Percentiles rank a stretch among this genome's conserved stretches.
Conservation (phyloP, 352 stramenopile genomes). For the Hyaloperonospora brassicae region DNA sequence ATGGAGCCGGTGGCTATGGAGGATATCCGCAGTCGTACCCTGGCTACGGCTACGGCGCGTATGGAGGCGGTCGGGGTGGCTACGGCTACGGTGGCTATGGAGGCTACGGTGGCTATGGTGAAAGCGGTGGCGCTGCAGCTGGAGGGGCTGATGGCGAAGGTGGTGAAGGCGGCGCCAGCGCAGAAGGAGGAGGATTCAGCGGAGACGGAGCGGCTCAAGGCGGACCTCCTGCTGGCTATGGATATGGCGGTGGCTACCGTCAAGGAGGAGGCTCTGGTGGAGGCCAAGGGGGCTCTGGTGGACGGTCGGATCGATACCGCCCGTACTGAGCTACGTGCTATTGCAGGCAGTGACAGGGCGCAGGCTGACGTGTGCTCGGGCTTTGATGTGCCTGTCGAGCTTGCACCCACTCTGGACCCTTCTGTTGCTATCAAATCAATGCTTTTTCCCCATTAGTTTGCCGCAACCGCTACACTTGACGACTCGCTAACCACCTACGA, state of each 20-base stretch:
- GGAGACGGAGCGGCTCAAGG: constrained; percentile 22
- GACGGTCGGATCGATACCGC: constrained; percentile 75
- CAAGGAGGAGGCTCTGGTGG: constrained; percentile 43
- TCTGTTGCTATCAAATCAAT: constrained; percentile 29
- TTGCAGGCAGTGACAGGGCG: constrained; percentile 11
- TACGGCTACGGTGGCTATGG: constrained; percentile 40
- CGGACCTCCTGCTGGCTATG: constrained; percentile 22
- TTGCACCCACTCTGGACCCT: constrained; percentile 10
- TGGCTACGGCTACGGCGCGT: constrained; percentile 38
- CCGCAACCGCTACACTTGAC: background rate
- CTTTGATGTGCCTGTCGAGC: constrained; percentile 8
- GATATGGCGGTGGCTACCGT: constrained; percentile 42
- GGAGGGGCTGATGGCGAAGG: constrained; percentile 18
- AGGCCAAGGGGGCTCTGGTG: constrained; percentile 46
- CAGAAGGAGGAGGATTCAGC: constrained; percentile 30
- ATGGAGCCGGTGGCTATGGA: constrained; percentile 31
- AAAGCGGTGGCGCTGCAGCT: constrained; percentile 15
- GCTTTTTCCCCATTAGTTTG: constrained; percentile 15
- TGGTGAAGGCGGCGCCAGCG: constrained; percentile 27
- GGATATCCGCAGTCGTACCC: constrained; percentile 33
- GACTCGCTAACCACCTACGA: constrained; percentile 28
- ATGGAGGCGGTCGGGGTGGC: constrained; percentile 34
- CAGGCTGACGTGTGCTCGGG: constrained; percentile 8
- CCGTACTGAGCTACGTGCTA: constrained; percentile 49
- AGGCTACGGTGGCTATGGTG: constrained; percentile 16